phyloP scores from a whole-genome alignment of 352 stramenopile genomes.

The Globisporangium echinulatum region DNA sequence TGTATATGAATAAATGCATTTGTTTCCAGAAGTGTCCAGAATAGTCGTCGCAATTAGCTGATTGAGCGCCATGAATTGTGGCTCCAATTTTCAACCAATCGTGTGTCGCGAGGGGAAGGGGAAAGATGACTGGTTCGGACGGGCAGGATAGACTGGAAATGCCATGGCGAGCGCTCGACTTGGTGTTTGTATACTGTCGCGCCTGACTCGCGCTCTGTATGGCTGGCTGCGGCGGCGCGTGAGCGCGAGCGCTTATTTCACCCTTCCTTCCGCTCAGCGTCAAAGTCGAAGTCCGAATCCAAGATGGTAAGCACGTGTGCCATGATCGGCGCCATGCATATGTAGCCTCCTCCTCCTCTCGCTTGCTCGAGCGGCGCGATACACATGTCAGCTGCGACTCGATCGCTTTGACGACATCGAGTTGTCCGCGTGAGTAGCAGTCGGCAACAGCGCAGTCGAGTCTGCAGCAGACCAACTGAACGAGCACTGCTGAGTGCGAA shows the following conservation, averaged over 20 bases:
- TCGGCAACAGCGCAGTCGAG: too few species aligned
- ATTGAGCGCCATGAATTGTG: not conserved
- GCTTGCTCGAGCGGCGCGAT: too few species aligned
- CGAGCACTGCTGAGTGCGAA: too few species aligned
- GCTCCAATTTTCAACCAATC: not conserved
- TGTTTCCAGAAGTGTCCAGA: not conserved
- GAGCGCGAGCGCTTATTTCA: conserved; percentile 58
- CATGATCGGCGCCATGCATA: too few species aligned
- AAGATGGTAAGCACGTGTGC: conserved; percentile 66
- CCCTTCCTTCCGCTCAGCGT: conserved; percentile 84
- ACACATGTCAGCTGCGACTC: too few species aligned
- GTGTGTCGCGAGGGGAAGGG: not conserved
- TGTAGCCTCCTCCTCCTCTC: too few species aligned
- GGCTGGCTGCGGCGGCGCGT: conserved; percentile 21
- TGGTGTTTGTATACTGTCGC: conserved; percentile 44
- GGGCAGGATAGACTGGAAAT: conserved; percentile 14
- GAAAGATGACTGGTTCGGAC: conserved; percentile 30
- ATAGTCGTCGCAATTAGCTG: not conserved
- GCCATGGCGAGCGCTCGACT: conserved; percentile 25
- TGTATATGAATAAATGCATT: not conserved
- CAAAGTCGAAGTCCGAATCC: conserved; percentile 81
- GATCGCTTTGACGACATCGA: too few species aligned
- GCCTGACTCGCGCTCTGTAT: conserved; percentile 64
- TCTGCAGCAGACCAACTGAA: too few species aligned
- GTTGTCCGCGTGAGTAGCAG: too few species aligned